Evolutionary conservation across 2,329 filamentous ascomycete species (phyloP), one percentile per base, ranked within the genome.

Genomic region (Paecilomyces fulvus): DNA sequence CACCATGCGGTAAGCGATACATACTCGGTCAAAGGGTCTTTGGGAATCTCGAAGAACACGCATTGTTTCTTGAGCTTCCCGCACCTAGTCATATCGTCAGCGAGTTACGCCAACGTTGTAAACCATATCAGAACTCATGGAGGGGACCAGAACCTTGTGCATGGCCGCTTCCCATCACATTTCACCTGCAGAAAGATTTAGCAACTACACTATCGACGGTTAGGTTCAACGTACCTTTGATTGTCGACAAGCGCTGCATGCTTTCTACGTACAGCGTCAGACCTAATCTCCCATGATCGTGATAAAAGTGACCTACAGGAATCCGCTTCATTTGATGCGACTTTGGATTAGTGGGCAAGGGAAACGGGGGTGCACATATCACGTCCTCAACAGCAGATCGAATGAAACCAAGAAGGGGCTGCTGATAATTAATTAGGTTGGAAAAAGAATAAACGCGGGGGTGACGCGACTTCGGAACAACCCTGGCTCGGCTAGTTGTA

Each of bases 101-200:
- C 46, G 8, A 49, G 17, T 6, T 8, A 28, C 30, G 30, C 12
- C 30, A 3, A 14, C 5, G 9, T n/a, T n/a, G 5, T 37, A 14
- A 37, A n/a, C 11, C 11, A 37, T 37, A 14, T 37, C 7, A 9
- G 12, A 20, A 31, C 9, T 31, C 17, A 49, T 17, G 31, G 14
- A 7, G 30, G 10, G 2, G 9, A 12, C 28, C 12, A 59, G 51
- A 54, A 70, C 70, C 71, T 69, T 17, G 70, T 65, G 55, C 71
- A 73, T 9, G 72, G 72, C 31, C 65, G 60, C 50, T 71, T 65
- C 6, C 69, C 70, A 56, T 73, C 71, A 52, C 72, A 74, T 65
- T 64, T 67, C 5, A 74, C 65, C 69, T 72, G 54, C 8, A 25
- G 7, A 37, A n/a, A 10, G 5, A 33, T 11, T 33, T 43, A 14